Evolutionary conservation across 768 basidiomycete species (phyloP), one percentile per base, ranked within the genome.

Genomic region (Cystobasidium tubakii): DNA sequence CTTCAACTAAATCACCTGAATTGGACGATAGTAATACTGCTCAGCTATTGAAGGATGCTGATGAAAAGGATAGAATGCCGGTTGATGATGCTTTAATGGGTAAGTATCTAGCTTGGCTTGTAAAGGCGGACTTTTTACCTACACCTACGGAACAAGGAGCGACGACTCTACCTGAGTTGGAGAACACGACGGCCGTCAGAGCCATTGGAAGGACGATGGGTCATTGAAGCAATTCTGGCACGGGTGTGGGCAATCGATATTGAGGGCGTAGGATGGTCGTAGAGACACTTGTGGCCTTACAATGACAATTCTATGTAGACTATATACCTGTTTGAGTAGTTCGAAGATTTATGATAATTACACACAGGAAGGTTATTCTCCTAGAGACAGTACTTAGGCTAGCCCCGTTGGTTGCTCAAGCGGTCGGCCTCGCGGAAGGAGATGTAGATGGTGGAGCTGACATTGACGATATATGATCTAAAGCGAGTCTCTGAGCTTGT

Each of bases 1-100:
- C 94, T 29, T 92, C 90, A 79, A 98, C 95, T 29, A 96, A 94
- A 81, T 87, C 92, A 0, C 91, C 96, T 1, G 89, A 90, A 75
- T 83, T 98, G 62, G 90, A 95, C 79, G 91, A 96, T 79, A 80
- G 85, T 25, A 96, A 95, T 80, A 94, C 92, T 21, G 82, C 81
- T n/a, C 83, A 85, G 13, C 80, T 98, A 50, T 81, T 91, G 57
- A 78, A 77, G 29, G 82, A 64, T 1, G 84, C 77, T 81, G 85
- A 79, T 13, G 81, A 82, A 79, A 73, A 79, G 62, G 78, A 72
- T 79, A 73, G 79, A 19, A 83, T 81, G 75, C 91, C 91, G 0
- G 92, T 98, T 44, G 86, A 87, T 64, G 87, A 88, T 34, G 83
- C 83, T 25, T 81, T 93, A 63, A 87, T 96, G 85, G 94, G 92